Base-by-base conservation (phyloP, 306 rosid genomes). In the Cicer cuneatum region DNA sequence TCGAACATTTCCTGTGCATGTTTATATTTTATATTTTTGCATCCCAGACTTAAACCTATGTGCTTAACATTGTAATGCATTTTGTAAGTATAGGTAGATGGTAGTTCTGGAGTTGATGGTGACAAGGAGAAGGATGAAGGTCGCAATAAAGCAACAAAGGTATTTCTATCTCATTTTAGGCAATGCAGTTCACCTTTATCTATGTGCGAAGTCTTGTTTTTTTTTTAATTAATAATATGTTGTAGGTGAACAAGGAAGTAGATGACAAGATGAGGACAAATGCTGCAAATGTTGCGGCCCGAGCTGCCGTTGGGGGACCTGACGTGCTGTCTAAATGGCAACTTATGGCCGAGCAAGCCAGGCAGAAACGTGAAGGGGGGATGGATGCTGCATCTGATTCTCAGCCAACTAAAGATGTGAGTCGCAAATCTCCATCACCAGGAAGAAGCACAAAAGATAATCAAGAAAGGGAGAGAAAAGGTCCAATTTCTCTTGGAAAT, bases 291-390 rank as follows among this genome's bases (percentile, higher is more conserved):
- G 96, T 94, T 80, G 96, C 98, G 69, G 98, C 97, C 8, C 94
- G 97, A 48, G 98, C 98, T 82, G 98, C 97, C 79, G 97, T 90
- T 72, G 97, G 98, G 83, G 97, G 97, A 77, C 96, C 91, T 75
- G 98, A 93, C 80, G 80, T 93, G 97, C 80, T 93, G 66, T 93
- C 96, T 7, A 93, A 91, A 84, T 93, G 97, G 98, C 94, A 91
- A 74, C 94, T 91, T 72, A 93, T 91, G 97, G 97, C 94, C 58
- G 97, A 93, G 89, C 96, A 91, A 84, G 96, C 97, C 40, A 85
- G 91, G 74, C 96, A 94, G 83, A 91, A 91, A 76, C 97, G 93
- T 77, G 96, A 89, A 86, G 97, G 91, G 10, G 93, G 88, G 53
- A 11, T 5, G n/a, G 97, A 90, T 69, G 61, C 83, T 49, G 82